Base-by-base conservation (phyloP, 176 grass and related monocot genomes). In the Rhipidocladum racemiflorum region DNA sequence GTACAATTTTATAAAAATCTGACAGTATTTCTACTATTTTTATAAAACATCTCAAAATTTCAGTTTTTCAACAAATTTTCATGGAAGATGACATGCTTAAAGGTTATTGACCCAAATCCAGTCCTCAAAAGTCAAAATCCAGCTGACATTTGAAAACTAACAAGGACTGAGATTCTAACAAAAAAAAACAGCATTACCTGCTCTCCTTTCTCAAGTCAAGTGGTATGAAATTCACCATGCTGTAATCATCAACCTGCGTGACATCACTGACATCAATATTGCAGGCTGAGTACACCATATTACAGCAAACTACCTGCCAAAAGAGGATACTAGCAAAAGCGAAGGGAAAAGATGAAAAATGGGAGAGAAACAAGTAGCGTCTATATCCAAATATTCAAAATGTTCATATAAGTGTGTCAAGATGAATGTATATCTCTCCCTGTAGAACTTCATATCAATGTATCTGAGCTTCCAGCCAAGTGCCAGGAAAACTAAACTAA, bases 151-250 rank as follows among this genome's bases (percentile, higher is more conserved):
- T 39, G 5, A 40, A 45, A 75, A 76, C 25, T 29, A 69, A 68
- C 17, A 68, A 12, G 61, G 35, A 29, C 15, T 32, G 53, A 59
- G 65, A 38, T 85, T 75, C 18, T 81, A 53, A 50, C 53, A 21
- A 51, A 81, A 36, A 7, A 34, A 34, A 83, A 80, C 9, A 59
- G 3, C 8, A 74, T 85, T 91, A 91, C 91, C 94, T 93, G 91
- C 86, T 97, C 65, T 93, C 88, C 44, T 91, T 97, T 81, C 86
- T 91, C 55, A 97, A 83, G 65, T 97, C 91, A 73, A 93, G 91
- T 44, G 94, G 88, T 63, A 97, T 63, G 83, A 93, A 97, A 85
- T 85, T 97, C 87, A 93, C 94, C 94, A 97, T 97, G 68, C 70
- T 97, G 83, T 85, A 93, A 74, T 97, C 94, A 81, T 93, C 94